Evolutionary conservation across 306 rosid genomes (phyloP).

Genomic region (Mucuna pruriens): DNA sequence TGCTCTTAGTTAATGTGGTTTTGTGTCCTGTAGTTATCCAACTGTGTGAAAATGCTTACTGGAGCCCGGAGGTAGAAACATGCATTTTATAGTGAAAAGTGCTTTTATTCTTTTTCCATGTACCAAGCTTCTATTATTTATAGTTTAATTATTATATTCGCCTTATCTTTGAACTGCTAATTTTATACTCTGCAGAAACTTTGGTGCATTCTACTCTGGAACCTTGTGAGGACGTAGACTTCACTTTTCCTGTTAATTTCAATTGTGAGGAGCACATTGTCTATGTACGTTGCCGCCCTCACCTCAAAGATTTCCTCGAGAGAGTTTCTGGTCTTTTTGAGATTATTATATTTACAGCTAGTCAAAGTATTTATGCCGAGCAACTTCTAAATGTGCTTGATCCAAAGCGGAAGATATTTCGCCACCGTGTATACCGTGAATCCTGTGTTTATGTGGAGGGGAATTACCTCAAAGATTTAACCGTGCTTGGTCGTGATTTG

Average conservation of each 20-base stretch:
- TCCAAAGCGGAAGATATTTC: slow-evolving; percentile 93
- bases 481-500: slow-evolving; percentile 98
- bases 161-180: slow-evolving; percentile 5
- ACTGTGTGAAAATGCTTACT: slow-evolving; percentile 31
- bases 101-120: slow-evolving; percentile 13
- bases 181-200: slow-evolving; percentile 73
- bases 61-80: not conserved
- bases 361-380: slow-evolving; percentile 99
- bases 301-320: slow-evolving; percentile 87
- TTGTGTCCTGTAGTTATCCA: not conserved
- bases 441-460: slow-evolving; percentile 98
- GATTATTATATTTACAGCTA: slow-evolving; percentile 95
- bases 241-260: slow-evolving; percentile 92
- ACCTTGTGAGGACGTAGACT: slow-evolving; percentile 90
- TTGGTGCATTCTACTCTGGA: slow-evolving; percentile 95
- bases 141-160: slow-evolving; percentile 4
- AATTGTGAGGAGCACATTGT: slow-evolving; percentile 87
- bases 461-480: slow-evolving; percentile 91
- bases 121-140: not conserved
- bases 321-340: slow-evolving; percentile 79
- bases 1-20: not conserved
- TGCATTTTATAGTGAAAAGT: not conserved
- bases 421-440: slow-evolving; percentile 94
- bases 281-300: slow-evolving; percentile 96
- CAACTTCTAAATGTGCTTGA: slow-evolving; percentile 96